phyloP scores from a whole-genome alignment of 805 yeast genomes.

The Cyberlindnera misumaiensis region DNA sequence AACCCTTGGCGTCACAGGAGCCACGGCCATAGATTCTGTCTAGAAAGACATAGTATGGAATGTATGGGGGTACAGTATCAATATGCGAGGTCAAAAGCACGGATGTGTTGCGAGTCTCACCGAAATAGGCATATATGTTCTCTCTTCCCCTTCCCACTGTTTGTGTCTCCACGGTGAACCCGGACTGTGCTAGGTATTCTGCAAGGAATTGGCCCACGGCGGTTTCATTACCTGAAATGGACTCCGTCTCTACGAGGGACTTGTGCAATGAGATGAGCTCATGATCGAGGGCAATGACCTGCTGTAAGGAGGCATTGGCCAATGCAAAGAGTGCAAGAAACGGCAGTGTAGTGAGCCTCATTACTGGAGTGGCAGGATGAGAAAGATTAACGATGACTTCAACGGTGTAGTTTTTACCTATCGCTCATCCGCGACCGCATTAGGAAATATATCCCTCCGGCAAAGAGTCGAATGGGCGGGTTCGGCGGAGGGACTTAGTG shows the following conservation, averaged over 20 bases:
- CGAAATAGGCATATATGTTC: slow-evolving; percentile 51
- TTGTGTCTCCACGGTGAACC: slow-evolving; percentile 47
- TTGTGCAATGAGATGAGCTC: slow-evolving; percentile 21
- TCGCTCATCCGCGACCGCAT: too few relatives aligned
- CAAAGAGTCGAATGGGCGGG: too few relatives aligned
- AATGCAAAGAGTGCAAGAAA: slow-evolving; percentile 6
- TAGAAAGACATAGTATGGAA: slow-evolving; percentile 41
- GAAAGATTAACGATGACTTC: too few relatives aligned
- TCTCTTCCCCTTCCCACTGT: slow-evolving; percentile 29
- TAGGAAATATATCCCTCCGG: background rate
- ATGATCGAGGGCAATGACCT: slow-evolving; percentile 6
- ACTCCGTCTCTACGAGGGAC: slow-evolving; percentile 21
- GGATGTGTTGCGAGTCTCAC: slow-evolving; percentile 37
- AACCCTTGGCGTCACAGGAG: slow-evolving; percentile 63
- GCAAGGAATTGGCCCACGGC: slow-evolving; percentile 13
- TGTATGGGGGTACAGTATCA: slow-evolving; percentile 67
- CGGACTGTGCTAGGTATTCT: slow-evolving; percentile 21
- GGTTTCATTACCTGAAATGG: slow-evolving; percentile 16
- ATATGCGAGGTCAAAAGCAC: slow-evolving; percentile 57
- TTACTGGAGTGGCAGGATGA: too few relatives aligned
- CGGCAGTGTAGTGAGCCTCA: slow-evolving; percentile 8
- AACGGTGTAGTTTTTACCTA: too few relatives aligned
- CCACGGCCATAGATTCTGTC: slow-evolving; percentile 59
- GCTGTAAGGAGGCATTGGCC: slow-evolving; percentile 5
- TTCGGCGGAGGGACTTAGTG: too few relatives aligned